Percentiles rank a stretch among this genome's conserved stretches.
phyloP scores from a whole-genome alignment of 2,329 filamentous ascomycete genomes.

The Ramichloridium luteum region DNA sequence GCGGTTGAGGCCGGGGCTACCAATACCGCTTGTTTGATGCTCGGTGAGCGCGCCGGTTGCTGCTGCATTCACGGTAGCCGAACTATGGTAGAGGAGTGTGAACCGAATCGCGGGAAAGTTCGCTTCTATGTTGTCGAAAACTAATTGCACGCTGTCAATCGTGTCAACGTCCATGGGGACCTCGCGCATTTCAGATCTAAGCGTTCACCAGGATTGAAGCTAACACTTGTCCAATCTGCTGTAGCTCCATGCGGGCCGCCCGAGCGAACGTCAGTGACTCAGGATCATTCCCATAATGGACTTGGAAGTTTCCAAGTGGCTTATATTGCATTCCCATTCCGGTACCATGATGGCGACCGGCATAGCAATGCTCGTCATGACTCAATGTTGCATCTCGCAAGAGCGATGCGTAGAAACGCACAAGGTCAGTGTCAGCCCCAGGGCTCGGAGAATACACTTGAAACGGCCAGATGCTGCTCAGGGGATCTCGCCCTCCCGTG shows the following conservation, averaged over 20 bases:
- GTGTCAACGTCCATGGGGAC: too few relatives aligned
- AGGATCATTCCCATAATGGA: conserved; percentile 16
- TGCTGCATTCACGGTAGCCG: too few relatives aligned
- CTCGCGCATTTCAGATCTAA: too few relatives aligned
- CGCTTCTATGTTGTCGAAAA: too few relatives aligned
- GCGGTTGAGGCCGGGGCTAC: too few relatives aligned
- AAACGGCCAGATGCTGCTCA: conserved; percentile 21
- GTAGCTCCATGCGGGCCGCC: conserved; percentile 16
- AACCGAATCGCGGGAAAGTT: too few relatives aligned
- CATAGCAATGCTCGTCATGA: conserved; percentile 7
- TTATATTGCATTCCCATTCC: conserved; percentile 7
- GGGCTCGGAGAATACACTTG: conserved; percentile 16
- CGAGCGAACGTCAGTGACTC: conserved; percentile 13
- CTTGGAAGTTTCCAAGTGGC: conserved; percentile 19
- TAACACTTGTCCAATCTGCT: not conserved
- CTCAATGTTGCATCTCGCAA: conserved; percentile 14
- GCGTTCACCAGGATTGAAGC: too few relatives aligned
- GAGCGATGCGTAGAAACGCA: conserved; percentile 19
- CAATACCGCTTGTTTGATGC: too few relatives aligned
- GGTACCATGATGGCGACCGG: conserved; percentile 10
- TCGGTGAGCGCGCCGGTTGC: too few relatives aligned
- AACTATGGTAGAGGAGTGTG: too few relatives aligned
- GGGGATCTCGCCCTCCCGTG: conserved; percentile 13
- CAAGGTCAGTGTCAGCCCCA: conserved; percentile 13
- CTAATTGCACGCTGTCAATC: too few relatives aligned